Base-by-base conservation (phyloP, 148 eudicot genomes). In the Tetragonia tetragonoides region DNA sequence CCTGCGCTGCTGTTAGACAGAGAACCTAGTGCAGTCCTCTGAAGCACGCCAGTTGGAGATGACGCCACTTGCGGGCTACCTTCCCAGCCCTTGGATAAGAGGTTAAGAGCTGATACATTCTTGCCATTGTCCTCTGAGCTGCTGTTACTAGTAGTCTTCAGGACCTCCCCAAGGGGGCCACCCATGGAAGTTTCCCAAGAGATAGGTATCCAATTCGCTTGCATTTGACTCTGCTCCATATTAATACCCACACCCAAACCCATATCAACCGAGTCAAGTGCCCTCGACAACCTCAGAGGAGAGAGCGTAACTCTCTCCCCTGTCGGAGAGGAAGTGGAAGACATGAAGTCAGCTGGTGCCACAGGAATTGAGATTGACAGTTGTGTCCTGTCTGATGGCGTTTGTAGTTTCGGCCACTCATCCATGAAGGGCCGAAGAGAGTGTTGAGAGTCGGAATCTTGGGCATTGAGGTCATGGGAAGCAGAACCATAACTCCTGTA, bases 161-260 rank as follows among this genome's bases (percentile, higher is more conserved):
- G 68, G 3, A 84, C 97, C 81, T 92, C 97, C 7, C 90, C 97
- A n/a, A 92, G 89, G 10, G 97, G 97, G 46, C 97, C 97, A 1
- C 91, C 95, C 76, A 79, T 68, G 37, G 95, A 86, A 2, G 84
- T 78, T 24, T 84, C 93, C 91, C 93, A 89, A 23, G 92, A 73
- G 41, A 87, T 80, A 5, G 92, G 90, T 53, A 84, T 81, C 87
- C 86, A 89, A 47, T 73, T 87, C 12, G 78, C 76, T 46, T 80
- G 86, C 65, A 78, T 81, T 8, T 78, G 80, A 61, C 60, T 82
- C 9, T 57, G 61, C 34, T 75, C 86, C 39, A 49, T 66, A 8
- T 3, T 53, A 8, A 53, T 16, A 11, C 90, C 87, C 28, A 86
- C 83, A 49, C 84, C 87, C 20, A 85, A 44, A 39, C 89, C 86